phyloP scores from a whole-genome alignment of 768 basidiomycete species.

The Rhodosporidiobolus sp. region DNA sequence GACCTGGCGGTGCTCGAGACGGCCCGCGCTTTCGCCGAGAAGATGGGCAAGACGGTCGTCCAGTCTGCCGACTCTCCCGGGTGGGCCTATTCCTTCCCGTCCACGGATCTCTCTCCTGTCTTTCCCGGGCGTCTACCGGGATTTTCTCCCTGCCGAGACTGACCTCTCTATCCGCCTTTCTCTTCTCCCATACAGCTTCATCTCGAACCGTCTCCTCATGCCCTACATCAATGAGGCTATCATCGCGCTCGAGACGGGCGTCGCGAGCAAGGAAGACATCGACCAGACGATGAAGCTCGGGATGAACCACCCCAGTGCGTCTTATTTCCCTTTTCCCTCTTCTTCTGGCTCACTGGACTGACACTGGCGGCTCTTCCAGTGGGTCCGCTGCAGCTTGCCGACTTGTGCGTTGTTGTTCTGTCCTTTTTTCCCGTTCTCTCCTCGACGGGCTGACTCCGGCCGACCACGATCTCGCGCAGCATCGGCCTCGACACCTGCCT shows the following conservation, averaged over 20 bases:
- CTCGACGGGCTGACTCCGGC: not conserved
- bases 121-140: not conserved
- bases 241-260: conserved; percentile 86
- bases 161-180: not conserved
- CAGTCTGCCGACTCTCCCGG: conserved; percentile 88
- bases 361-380: conserved; percentile 63
- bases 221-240: conserved; percentile 98
- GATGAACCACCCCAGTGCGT: conserved; percentile 53
- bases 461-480: conserved; percentile 50
- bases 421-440: not conserved
- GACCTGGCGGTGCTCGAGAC: conserved; percentile 69
- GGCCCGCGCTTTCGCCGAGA: conserved; percentile 74
- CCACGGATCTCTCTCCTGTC: not conserved
- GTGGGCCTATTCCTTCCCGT: too few species aligned
- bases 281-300: conserved; percentile 90
- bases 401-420: conserved; percentile 44
- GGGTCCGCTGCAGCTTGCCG: conserved; percentile 53
- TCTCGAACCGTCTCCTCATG: conserved; percentile 60
- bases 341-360: not conserved
- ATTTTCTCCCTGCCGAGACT: too few species aligned
- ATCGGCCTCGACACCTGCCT: conserved; percentile 98
- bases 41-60: conserved; percentile 92
- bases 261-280: conserved; percentile 90
- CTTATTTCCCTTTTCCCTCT: not conserved
- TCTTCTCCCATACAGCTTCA: conserved; percentile 24